Evolutionary conservation across 257 asterid genomes (phyloP), one percentile per base, ranked within the genome.

Genomic region (Solanum microdontum): DNA sequence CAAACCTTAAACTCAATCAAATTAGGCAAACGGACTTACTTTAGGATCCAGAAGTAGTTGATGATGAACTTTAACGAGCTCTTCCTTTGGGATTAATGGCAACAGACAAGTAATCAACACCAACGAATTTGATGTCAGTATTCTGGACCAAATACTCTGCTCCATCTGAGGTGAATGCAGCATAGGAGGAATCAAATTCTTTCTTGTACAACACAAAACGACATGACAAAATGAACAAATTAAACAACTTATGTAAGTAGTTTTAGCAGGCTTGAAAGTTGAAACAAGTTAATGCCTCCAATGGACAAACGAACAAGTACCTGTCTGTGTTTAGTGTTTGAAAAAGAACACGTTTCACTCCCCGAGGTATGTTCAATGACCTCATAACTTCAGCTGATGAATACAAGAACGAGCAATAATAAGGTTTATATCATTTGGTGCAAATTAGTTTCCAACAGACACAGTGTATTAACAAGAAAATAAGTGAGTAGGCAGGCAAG

Each of bases 41-140:
- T 83, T 89, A 43, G 37, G 37, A 79, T 9, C 3, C 24, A 79
- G 10, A 24, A 79, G 26, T 8, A 26, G 39, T 14, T 45, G 60
- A 45, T 91, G 90, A 83, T 91, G 90, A 83, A 89, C 93, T 11
- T 55, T 23, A 12, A 37, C 43, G 14, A 66, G 24, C 6, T 89
- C 40, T 7, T 51, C 83, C 2, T 14, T 14, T 26, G 21, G 36
- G 30, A 26, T 10, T 55, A 7, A 85, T 40, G 15, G 86, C 92
- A 32, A 90, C n/a, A 28, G 92, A 89, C 60, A 91, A 69, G 88
- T 88, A 91, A 88, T 90, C 91, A 3, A 87, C 24, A 86, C 92
- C 93, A 24, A 91, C 74, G 4, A 90, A 86, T 84, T 88, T 87
- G 88, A 90, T 86, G 14, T 86, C 55, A 6, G 91, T 88, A 62